Conservation (phyloP, 169 alveolate genomes). For the Besnoitia besnoiti region DNA sequence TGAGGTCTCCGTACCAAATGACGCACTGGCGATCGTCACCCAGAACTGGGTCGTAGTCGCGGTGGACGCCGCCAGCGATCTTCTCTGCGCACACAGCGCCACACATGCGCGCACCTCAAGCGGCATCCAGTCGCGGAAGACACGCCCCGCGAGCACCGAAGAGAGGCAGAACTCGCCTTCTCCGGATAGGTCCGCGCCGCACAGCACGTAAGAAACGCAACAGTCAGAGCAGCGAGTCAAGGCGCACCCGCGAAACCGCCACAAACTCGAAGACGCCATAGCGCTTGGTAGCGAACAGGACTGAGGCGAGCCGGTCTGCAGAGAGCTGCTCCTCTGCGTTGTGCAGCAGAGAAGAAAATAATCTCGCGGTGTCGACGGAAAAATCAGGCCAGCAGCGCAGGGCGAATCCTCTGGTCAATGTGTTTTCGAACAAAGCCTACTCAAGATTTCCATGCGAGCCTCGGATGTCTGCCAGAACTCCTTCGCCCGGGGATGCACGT, state of each 20-base stretch:
- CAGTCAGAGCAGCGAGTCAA: no score
- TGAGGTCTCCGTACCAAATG: conserved; percentile 87
- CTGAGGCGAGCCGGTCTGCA: no score
- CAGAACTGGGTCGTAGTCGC: conserved; percentile 87
- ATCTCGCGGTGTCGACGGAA: no score
- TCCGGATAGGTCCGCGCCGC: no score
- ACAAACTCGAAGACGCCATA: neutral
- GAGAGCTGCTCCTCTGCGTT: no score
- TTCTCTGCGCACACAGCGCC: conserved; percentile 73
- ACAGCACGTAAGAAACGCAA: no score
- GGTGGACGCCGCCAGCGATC: conserved; percentile 84
- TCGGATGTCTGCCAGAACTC: conserved; percentile 89
- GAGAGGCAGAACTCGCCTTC: no score
- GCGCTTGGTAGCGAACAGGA: neutral
- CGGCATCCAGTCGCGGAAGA: neutral
- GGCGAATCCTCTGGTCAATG: neutral
- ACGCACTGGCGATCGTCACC: conserved; percentile 90
- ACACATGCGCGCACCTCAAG: neutral
- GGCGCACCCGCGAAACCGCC: no score
- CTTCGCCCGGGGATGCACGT: conserved; percentile 92
- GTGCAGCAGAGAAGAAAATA: no score
- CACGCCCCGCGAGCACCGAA: neutral
- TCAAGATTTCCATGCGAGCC: conserved; percentile 82
- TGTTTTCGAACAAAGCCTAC: conserved; percentile 63
- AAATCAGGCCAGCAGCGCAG: no score